Evolutionary conservation across 176 grass and related monocot species (phyloP).

Genomic region (Puya raimondii): DNA sequence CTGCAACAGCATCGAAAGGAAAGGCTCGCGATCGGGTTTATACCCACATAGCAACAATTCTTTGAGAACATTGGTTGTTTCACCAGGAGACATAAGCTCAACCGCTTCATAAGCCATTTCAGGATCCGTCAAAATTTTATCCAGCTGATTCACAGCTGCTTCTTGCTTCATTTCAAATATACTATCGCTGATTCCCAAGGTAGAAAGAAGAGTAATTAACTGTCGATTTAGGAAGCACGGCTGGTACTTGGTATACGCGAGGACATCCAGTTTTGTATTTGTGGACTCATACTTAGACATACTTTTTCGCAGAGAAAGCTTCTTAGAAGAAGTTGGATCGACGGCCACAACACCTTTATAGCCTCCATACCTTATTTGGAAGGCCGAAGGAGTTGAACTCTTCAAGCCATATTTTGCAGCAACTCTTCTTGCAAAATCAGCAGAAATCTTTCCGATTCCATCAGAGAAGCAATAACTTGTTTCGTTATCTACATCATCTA

Average conservation of each 20-base stretch:
- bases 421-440: conserved; percentile 58
- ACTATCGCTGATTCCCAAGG: conserved; percentile 44
- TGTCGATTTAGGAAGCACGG: conserved; percentile 73
- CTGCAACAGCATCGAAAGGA: conserved; percentile 72
- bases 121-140: conserved; percentile 55
- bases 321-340: conserved; percentile 48
- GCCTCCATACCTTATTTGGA: conserved; percentile 89
- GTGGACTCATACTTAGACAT: conserved; percentile 81
- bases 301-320: conserved; percentile 80
- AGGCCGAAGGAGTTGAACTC: conserved; percentile 62
- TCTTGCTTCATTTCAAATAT: conserved; percentile 68
- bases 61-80: conserved; percentile 61
- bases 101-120: conserved; percentile 47
- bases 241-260: conserved; percentile 89
- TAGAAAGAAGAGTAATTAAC: conserved; percentile 81
- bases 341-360: conserved; percentile 84
- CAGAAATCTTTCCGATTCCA: conserved; percentile 86
- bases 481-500: conserved; percentile 54
- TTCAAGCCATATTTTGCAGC: conserved; percentile 58
- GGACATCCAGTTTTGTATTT: conserved; percentile 68
- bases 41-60: conserved; percentile 62
- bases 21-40: conserved; percentile 65
- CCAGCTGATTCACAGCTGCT: conserved; percentile 43
- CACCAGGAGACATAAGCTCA: conserved; percentile 67
- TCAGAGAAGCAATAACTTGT: conserved; percentile 69